These are phyloP conservation scores for Lecanicillium sp. DNA, from an alignment of 2,329 filamentous ascomycete genomes.

Conservation along the genomic window DNA sequence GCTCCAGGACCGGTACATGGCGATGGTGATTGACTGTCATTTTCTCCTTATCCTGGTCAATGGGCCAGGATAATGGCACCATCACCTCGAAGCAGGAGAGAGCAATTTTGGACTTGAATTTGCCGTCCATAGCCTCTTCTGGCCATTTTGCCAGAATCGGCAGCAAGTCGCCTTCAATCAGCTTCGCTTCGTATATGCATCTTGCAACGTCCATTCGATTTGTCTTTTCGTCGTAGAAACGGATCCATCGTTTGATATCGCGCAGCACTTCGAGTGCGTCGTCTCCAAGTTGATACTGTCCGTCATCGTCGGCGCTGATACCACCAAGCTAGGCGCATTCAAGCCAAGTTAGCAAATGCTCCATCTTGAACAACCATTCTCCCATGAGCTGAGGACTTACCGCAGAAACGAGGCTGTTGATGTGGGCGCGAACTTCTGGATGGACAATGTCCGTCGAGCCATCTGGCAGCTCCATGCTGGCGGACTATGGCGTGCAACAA, in stretches of 20 bases:
- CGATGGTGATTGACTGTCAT: constrained; percentile 91
- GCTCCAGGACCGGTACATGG: constrained; percentile 80
- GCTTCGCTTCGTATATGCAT: constrained; percentile 82
- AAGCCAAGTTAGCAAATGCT: constrained; percentile 11
- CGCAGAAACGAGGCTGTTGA: constrained; percentile 88
- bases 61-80: constrained; percentile 88
- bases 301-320: constrained; percentile 68
- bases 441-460: constrained; percentile 60
- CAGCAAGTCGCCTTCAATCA: constrained; percentile 83
- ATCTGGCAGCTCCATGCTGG: constrained; percentile 46
- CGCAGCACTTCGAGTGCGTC: constrained; percentile 86
- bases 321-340: constrained; percentile 66
- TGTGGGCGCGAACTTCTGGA: constrained; percentile 84
- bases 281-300: constrained; percentile 81
- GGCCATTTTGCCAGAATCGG: constrained; percentile 82
- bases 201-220: constrained; percentile 92
- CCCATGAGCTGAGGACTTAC: constrained; percentile 45
- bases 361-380: background rate
- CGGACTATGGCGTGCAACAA: background rate
- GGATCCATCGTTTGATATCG: constrained; percentile 92
- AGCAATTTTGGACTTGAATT: constrained; percentile 68
- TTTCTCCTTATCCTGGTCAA: constrained; percentile 68
- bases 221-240: constrained; percentile 85
- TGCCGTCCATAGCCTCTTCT: constrained; percentile 62
- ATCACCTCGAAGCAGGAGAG: constrained; percentile 84